These are phyloP conservation scores for Triticum timopheevii DNA, from an alignment of 176 grass and related monocot species.

Conservation along the genomic window DNA sequence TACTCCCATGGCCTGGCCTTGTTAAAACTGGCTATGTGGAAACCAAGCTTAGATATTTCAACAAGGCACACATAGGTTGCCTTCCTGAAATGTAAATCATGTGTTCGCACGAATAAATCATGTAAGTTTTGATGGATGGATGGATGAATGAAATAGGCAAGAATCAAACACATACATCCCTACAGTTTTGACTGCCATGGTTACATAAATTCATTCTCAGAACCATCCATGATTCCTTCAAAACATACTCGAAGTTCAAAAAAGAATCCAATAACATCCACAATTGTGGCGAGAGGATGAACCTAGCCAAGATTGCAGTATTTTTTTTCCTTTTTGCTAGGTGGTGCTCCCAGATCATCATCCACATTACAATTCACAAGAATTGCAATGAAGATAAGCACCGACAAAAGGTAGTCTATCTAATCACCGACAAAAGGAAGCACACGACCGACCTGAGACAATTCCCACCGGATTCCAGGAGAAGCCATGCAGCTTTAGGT, in stretches of 20 bases:
- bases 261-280: too few species aligned
- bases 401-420: neutral
- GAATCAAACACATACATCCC: neutral
- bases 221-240: too few species aligned
- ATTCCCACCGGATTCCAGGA: neutral
- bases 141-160: neutral
- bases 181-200: neutral
- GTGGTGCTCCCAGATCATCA: neutral
- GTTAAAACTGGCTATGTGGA: neutral
- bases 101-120: conserved; percentile 28
- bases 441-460: neutral
- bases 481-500: neutral
- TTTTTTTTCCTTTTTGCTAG: neutral
- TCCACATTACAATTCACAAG: neutral
- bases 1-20: neutral
- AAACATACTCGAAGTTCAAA: too few species aligned
- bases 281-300: neutral
- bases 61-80: neutral
- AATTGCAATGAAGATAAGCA: neutral
- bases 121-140: conserved; percentile 19
- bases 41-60: conserved; percentile 23
- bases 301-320: too few species aligned
- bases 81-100: conserved; percentile 28
- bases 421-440: neutral
- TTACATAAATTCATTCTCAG: too few species aligned